These are phyloP conservation scores for Peronospora belbahrii DNA, from an alignment of 352 stramenopile genomes.

Conservation along the genomic window DNA sequence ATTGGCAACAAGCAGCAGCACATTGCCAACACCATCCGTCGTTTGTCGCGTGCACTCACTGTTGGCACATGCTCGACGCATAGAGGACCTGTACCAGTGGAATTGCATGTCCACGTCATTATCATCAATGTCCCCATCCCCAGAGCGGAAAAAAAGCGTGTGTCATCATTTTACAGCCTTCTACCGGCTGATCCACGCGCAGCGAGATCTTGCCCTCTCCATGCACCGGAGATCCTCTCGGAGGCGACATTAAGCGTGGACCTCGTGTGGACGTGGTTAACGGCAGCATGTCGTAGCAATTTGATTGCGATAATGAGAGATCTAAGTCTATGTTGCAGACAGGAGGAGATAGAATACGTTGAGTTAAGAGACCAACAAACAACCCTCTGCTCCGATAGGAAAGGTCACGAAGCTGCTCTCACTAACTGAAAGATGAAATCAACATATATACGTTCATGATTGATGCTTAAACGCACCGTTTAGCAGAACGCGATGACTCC, in stretches of 20 bases:
- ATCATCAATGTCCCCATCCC: slow-evolving; percentile 62
- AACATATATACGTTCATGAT: slow-evolving; percentile 9
- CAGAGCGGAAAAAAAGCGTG: slow-evolving; percentile 73
- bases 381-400: not conserved
- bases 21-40: slow-evolving; percentile 52
- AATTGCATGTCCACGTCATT: slow-evolving; percentile 64
- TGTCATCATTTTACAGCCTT: slow-evolving; percentile 60
- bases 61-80: slow-evolving; percentile 55
- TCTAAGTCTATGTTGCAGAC: slow-evolving; percentile 14
- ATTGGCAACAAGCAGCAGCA: slow-evolving; percentile 60
- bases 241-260: slow-evolving; percentile 30
- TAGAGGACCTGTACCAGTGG: slow-evolving; percentile 55
- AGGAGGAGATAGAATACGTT: slow-evolving; percentile 3
- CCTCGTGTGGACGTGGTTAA: slow-evolving; percentile 11
- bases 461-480: slow-evolving; percentile 22
- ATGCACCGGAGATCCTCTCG: slow-evolving; percentile 46
- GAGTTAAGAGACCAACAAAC: not conserved
- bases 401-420: slow-evolving; percentile 12
- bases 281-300: slow-evolving; percentile 21
- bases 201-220: slow-evolving; percentile 70
- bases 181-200: slow-evolving; percentile 65
- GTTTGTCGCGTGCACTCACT: slow-evolving; percentile 39
- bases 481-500: slow-evolving; percentile 8
- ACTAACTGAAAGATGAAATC: slow-evolving; percentile 1
- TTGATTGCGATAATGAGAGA: not conserved